These are phyloP conservation scores for Novymonas esmeraldas DNA, from an alignment of 208 protist genomes.

Conservation along the genomic window DNA sequence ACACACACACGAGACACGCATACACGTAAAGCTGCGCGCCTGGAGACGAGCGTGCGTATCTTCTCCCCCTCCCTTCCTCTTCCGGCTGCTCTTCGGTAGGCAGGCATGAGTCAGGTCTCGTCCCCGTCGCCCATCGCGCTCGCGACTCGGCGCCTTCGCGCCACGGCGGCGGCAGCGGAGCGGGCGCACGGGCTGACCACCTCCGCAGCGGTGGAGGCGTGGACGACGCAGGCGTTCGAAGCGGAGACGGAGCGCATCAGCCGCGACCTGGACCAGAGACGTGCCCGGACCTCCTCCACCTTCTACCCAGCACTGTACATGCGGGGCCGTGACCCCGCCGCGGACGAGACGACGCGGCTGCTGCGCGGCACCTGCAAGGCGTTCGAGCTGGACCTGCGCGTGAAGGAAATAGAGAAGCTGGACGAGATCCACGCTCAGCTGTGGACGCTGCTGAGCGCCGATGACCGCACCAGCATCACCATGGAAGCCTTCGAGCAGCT, in stretches of 20 bases:
- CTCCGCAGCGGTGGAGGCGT: slow-evolving; percentile 26
- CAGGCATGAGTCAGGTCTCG: neutral
- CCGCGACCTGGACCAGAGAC: slow-evolving; percentile 31
- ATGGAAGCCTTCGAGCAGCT: slow-evolving; percentile 65
- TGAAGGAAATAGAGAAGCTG: slow-evolving; percentile 77
- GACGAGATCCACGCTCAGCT: slow-evolving; percentile 78
- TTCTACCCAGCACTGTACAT: slow-evolving; percentile 75
- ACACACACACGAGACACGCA: too few relatives aligned
- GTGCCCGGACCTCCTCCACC: slow-evolving; percentile 5
- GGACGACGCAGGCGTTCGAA: slow-evolving; percentile 10
- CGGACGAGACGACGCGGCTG: slow-evolving; percentile 54
- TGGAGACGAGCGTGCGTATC: too few relatives aligned
- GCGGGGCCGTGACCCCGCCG: slow-evolving; percentile 45
- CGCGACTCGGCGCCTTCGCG: slow-evolving; percentile 18
- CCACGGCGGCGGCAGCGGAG: slow-evolving; percentile 1
- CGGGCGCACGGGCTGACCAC: slow-evolving; percentile 15
- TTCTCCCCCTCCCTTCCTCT: neutral
- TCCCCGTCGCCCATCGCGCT: slow-evolving; percentile 2
- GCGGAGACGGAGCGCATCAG: slow-evolving; percentile 61
- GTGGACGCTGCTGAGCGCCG: slow-evolving; percentile 64
- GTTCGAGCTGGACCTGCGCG: slow-evolving; percentile 81
- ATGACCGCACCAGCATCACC: slow-evolving; percentile 50
- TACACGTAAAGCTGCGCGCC: too few relatives aligned
- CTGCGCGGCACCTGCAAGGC: slow-evolving; percentile 68
- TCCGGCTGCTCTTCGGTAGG: neutral